Percentiles rank a stretch among this genome's conserved stretches.
Evolutionary conservation across 2,329 filamentous ascomycete species (phyloP).

Genomic region (Colletotrichum incanum): DNA sequence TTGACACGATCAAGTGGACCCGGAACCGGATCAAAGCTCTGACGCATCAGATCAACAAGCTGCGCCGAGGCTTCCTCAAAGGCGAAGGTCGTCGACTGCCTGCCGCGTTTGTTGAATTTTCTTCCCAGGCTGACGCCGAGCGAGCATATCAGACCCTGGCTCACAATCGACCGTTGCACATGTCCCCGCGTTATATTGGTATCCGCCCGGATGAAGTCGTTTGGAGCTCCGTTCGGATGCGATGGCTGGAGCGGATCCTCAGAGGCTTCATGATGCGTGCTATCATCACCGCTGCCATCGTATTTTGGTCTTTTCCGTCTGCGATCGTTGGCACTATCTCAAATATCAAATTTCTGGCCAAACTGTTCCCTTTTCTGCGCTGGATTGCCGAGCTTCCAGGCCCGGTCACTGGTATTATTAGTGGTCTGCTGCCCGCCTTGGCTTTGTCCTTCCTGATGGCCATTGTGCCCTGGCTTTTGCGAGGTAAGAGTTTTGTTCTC

Average conservation of each 20-base stretch:
- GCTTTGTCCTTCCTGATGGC: constrained; percentile 87
- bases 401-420: constrained; percentile 82
- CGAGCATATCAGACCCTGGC: constrained; percentile 86
- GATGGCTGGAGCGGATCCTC: constrained; percentile 83
- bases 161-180: constrained; percentile 85
- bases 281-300: constrained; percentile 80
- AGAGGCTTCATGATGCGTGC: constrained; percentile 75
- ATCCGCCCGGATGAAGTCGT: constrained; percentile 86
- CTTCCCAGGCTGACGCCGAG: constrained; percentile 86
- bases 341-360: constrained; percentile 81
- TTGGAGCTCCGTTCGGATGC: constrained; percentile 82
- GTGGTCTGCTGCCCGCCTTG: constrained; percentile 86
- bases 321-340: constrained; percentile 88
- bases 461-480: constrained; percentile 82
- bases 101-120: constrained; percentile 95
- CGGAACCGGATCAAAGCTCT: constrained; percentile 67
- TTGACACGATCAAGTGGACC: constrained; percentile 95
- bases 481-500: constrained; percentile 68
- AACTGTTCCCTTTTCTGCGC: constrained; percentile 75
- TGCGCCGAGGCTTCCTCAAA: constrained; percentile 75
- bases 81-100: constrained; percentile 73
- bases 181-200: constrained; percentile 88
- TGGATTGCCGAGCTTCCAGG: constrained; percentile 83
- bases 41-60: constrained; percentile 67
- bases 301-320: constrained; percentile 88